Base-by-base conservation (phyloP, 2,329 filamentous ascomycete genomes). In the Aspergillus texensis region DNA sequence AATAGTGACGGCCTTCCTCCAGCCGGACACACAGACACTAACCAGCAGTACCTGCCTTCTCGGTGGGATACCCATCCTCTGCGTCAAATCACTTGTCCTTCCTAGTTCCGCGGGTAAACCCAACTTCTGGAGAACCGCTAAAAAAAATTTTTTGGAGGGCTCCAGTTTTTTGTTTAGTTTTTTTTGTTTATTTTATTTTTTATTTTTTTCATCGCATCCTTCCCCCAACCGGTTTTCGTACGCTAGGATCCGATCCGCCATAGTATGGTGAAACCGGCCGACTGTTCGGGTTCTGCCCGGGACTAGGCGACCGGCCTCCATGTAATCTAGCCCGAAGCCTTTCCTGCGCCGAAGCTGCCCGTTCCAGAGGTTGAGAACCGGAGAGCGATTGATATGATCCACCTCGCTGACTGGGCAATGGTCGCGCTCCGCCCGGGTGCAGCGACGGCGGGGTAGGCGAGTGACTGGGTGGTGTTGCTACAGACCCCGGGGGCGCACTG, bases 291-390 rank as follows among this genome's bases (percentile, higher is more conserved):
- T 59, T 65, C 58, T 68, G 65, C 64, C 71, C 72, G 11, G 77
- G 74, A 62, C 75, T 78, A 24, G 74, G 74, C 12, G 75, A 75
- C 53, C 75, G 66, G 6, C 74, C 73, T n/a, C 86, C 85, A 84
- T 93, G 93, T 53, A 97, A 80, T 65, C 92, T 83, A 71, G 93
- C 92, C 74, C 93, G 92, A 70, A 97, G 81, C 69, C 92, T 84
- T 71, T 96, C 92, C 79, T 96, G 92, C 57, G 93, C 93, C 75
- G 65, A 81, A 76, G 72, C 39, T 56, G 71, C 67, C 34, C 73
- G 59, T 53, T 70, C 67, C 52, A 72, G 77, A 74, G 65, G 54
- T 34, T 62, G 60, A 11, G 60, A 26, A 21, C 65, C 62, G 2
- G 65, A 78, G 66, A 63, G 79, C 70, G 77, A 86, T 80, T 95